Percentiles rank a stretch among this genome's conserved stretches.
Evolutionary conservation across 73 alveolate species (phyloP).

Genomic region (Effrenium voratum): DNA sequence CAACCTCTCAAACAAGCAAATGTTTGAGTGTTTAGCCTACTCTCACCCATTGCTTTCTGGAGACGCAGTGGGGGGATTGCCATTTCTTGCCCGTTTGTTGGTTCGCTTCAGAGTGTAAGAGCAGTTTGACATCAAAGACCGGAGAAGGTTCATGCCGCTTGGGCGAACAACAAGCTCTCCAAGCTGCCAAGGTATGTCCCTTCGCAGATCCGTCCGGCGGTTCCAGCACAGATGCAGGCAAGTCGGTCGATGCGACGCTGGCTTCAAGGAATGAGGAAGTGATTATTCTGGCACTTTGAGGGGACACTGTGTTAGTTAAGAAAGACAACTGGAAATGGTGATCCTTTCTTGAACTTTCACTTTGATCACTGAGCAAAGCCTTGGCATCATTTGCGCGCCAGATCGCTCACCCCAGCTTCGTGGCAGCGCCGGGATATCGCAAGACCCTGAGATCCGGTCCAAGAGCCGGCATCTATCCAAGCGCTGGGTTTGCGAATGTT

Average conservation of each 20-base stretch:
- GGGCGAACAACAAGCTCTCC: no score
- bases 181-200: conserved; percentile 64
- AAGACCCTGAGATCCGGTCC: neutral
- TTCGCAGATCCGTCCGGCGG: conserved; percentile 35
- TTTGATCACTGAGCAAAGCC: neutral
- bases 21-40: no score
- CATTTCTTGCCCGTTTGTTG: no score
- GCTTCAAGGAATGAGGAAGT: neutral
- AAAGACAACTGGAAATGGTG: neutral
- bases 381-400: neutral
- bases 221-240: conserved; percentile 14
- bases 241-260: neutral
- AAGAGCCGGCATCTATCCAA: no score
- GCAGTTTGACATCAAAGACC: no score
- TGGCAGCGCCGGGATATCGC: conserved; percentile 17
- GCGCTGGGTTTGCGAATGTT: no score
- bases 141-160: no score
- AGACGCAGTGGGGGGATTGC: no score
- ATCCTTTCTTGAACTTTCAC: neutral
- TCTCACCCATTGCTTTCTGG: no score
- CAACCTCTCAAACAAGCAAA: no score
- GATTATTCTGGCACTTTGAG: neutral
- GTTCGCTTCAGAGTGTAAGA: no score
- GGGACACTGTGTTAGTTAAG: neutral
- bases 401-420: conserved; percentile 68